Conservation (phyloP, 129 eudicot genomes). For the Glebionis coronaria region DNA sequence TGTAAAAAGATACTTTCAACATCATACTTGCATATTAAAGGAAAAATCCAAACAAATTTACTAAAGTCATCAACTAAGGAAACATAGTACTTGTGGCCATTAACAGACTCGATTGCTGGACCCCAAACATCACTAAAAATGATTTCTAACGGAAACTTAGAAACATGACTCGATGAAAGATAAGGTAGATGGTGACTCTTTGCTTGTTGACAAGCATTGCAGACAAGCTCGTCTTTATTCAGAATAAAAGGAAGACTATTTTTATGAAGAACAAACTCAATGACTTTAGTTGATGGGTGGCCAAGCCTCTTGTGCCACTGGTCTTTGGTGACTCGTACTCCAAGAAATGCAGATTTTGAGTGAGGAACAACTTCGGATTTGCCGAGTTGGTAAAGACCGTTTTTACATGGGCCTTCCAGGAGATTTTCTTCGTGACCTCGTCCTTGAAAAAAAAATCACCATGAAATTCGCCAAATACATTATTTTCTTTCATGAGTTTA, state of each 20-base stretch:
- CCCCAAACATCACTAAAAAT: background rate
- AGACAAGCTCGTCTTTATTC: background rate
- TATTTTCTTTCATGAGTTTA: background rate
- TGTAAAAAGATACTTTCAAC: background rate
- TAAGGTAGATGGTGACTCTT: background rate
- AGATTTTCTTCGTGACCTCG: background rate
- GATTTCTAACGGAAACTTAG: background rate
- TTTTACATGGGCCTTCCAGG: background rate
- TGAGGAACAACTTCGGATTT: background rate
- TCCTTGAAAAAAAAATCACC: conserved; percentile 2
- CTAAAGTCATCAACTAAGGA: background rate
- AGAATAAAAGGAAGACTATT: background rate
- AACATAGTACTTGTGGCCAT: background rate
- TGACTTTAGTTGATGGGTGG: background rate
- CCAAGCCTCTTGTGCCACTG: background rate
- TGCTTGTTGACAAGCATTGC: background rate
- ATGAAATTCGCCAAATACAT: background rate
- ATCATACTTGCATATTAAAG: background rate
- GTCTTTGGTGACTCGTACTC: background rate
- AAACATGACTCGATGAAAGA: background rate
- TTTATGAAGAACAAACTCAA: background rate
- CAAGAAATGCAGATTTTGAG: background rate
- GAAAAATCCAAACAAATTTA: background rate
- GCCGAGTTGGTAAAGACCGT: background rate
- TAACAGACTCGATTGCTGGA: background rate